phyloP scores from a whole-genome alignment of 129 eudicot species.

The Erigeron canadensis region DNA sequence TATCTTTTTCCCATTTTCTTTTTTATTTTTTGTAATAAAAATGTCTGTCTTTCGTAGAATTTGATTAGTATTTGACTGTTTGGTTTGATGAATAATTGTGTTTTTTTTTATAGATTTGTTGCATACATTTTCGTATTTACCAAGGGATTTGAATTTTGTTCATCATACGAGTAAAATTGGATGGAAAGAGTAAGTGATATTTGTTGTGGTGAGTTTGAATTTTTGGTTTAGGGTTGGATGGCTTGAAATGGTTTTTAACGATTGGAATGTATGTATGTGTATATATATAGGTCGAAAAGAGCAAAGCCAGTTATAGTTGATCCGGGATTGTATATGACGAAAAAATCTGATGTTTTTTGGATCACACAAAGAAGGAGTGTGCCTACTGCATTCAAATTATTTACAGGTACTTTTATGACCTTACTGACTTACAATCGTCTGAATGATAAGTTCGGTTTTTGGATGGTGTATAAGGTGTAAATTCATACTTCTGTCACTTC shows the following conservation, averaged over 20 bases:
- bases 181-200: conserved; percentile 84
- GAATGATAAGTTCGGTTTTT: neutral
- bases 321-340: conserved; percentile 78
- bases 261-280: conserved; percentile 3
- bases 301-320: conserved; percentile 86
- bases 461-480: neutral
- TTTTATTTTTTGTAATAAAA: neutral
- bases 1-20: neutral
- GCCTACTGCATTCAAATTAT: conserved; percentile 86
- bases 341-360: conserved; percentile 77
- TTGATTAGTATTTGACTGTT: neutral
- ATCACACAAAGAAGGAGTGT: conserved; percentile 70
- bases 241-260: neutral
- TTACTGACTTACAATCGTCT: neutral
- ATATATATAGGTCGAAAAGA: conserved; percentile 47
- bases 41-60: neutral
- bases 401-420: conserved; percentile 54
- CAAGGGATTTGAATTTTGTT: conserved; percentile 82
- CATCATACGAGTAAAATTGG: conserved; percentile 86
- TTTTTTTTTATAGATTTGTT: conserved; percentile 59
- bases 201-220: neutral
- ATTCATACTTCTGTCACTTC: neutral
- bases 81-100: neutral
- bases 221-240: neutral
- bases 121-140: conserved; percentile 70